phyloP scores from a whole-genome alignment of 192 early-diverging fungal species.

The Thamnidium elegans region DNA sequence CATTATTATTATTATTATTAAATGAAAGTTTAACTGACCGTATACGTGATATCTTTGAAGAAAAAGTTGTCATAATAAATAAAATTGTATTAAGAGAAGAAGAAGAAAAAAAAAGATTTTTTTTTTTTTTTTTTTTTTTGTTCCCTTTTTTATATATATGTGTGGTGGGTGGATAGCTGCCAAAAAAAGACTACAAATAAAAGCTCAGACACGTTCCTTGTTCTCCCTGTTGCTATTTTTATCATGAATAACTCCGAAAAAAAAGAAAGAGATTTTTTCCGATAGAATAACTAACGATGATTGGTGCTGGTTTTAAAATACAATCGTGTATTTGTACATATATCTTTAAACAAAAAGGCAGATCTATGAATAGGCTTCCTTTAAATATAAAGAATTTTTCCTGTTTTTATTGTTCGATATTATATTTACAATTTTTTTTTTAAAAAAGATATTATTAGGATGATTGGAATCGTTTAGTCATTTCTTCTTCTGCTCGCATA shows the following conservation, averaged over 20 bases:
- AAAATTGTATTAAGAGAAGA: background rate
- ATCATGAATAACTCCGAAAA: background rate
- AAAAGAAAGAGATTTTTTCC: too few species aligned
- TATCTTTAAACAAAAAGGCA: too few species aligned
- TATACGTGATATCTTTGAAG: slow-evolving; percentile 20
- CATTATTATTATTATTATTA: too few species aligned
- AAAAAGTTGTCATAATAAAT: slow-evolving; percentile 6
- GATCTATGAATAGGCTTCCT: too few species aligned
- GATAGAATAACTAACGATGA: too few species aligned
- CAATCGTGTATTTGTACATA: too few species aligned
- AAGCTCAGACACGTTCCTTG: slow-evolving; percentile 9
- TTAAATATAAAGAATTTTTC: too few species aligned
- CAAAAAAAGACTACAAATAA: slow-evolving; percentile 19
- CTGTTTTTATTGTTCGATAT: background rate
- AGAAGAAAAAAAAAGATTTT: slow-evolving; percentile 8
- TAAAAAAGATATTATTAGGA: background rate
- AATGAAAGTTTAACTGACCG: slow-evolving; percentile 15
- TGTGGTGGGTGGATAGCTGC: slow-evolving; percentile 6
- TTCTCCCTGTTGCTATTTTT: background rate
- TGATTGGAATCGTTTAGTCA: slow-evolving; percentile 36
- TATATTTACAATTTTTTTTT: background rate
- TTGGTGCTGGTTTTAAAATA: too few species aligned
- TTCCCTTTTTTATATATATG: background rate
- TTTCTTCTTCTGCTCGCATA: slow-evolving; percentile 74
- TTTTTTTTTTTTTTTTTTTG: slow-evolving; percentile 2